Evolutionary conservation across 1,284 basidiomycete species (phyloP).

Genomic region (Pisolithus thermaeus): DNA sequence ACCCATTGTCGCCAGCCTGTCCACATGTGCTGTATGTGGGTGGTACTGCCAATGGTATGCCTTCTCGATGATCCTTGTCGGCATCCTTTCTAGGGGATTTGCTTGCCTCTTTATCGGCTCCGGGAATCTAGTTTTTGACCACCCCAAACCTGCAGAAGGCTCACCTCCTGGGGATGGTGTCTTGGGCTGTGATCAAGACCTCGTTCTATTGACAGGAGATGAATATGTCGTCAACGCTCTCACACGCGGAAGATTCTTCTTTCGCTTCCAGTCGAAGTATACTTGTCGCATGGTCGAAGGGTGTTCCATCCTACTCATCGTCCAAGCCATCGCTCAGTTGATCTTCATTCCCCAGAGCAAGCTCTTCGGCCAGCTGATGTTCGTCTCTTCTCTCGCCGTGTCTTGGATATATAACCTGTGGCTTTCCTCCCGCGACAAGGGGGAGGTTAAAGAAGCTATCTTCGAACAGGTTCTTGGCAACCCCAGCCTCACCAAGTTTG

Average conservation of each 20-base stretch:
- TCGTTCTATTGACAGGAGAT: constrained; percentile 5
- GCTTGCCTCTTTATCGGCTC: constrained; percentile 18
- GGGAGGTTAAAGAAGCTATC: background rate
- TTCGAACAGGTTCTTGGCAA: background rate
- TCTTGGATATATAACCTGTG: constrained; percentile 21
- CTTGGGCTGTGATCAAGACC: background rate
- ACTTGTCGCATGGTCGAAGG: constrained; percentile 2
- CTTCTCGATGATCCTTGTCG: constrained; percentile 26
- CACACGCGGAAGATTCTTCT: constrained; percentile 6
- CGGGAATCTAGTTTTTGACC: constrained; percentile 9
- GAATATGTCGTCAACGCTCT: background rate
- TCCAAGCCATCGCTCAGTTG: constrained; percentile 21
- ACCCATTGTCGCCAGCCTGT: constrained; percentile 17
- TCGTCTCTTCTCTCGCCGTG: constrained; percentile 21
- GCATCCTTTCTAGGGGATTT: constrained; percentile 26
- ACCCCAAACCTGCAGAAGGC: constrained; percentile 10
- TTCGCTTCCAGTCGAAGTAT: background rate
- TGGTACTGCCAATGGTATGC: constrained; percentile 21
- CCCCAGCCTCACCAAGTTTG: background rate
- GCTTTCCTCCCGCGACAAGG: background rate
- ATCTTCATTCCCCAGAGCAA: constrained; percentile 9
- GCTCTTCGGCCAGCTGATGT: constrained; percentile 30
- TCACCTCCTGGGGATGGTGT: constrained; percentile 11
- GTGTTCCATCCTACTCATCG: constrained; percentile 22
- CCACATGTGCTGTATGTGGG: constrained; percentile 16